These are phyloP conservation scores for Cladosporium oxysporum DNA, from an alignment of 2,329 filamentous ascomycete species.

Conservation along the genomic window DNA sequence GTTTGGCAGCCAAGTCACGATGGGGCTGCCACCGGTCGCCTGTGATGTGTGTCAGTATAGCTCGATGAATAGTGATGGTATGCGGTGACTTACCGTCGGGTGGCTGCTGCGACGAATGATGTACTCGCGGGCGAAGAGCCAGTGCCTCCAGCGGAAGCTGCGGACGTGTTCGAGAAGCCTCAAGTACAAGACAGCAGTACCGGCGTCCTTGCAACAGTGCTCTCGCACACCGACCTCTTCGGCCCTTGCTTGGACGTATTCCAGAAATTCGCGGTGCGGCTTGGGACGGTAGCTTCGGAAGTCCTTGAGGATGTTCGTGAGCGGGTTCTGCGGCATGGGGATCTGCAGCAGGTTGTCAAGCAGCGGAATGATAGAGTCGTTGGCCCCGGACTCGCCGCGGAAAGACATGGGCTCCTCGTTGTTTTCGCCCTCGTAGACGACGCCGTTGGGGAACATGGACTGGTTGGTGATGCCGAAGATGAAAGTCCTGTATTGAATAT, in stretches of 20 bases:
- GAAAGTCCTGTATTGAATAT: conserved; percentile 90
- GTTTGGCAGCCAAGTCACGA: conserved; percentile 82
- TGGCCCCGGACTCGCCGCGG: conserved; percentile 89
- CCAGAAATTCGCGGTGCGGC: conserved; percentile 83
- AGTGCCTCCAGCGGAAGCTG: conserved; percentile 81
- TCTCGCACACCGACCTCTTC: conserved; percentile 57
- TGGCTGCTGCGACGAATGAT: conserved; percentile 76
- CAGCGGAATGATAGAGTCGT: conserved; percentile 87
- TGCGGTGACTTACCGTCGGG: conserved; percentile 52
- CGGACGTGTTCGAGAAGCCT: conserved; percentile 69
- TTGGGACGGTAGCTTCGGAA: conserved; percentile 87
- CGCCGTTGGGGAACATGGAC: conserved; percentile 90
- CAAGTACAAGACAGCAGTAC: conserved; percentile 47
- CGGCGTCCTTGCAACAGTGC: conserved; percentile 47
- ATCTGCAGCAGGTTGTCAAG: conserved; percentile 86
- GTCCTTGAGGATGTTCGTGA: conserved; percentile 84
- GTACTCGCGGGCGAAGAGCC: conserved; percentile 83
- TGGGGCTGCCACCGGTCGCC: conserved; percentile 77
- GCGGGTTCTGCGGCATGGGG: conserved; percentile 82
- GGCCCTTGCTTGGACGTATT: conserved; percentile 62
- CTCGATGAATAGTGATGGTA: background rate
- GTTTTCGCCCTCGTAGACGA: conserved; percentile 82
- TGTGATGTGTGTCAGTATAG: background rate
- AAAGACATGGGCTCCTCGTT: conserved; percentile 72
- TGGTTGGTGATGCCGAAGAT: conserved; percentile 95